Evolutionary conservation across 345 rosid genomes (phyloP).

Genomic region (Cardamine chenopodiifolia): DNA sequence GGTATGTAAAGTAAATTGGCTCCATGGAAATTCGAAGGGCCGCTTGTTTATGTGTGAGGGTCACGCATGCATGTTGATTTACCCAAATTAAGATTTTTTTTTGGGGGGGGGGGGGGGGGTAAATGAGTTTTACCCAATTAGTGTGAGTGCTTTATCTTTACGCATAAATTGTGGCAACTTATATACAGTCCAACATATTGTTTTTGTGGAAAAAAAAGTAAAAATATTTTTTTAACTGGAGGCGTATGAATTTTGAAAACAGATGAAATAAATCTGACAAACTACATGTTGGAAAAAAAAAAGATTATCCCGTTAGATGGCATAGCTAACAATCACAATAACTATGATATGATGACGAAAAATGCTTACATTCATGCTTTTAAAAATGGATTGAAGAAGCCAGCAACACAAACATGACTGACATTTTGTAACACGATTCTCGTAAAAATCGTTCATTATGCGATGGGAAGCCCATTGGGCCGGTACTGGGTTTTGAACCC

Average conservation of each 20-base stretch:
- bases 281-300: no score
- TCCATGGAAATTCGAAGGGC: constrained; percentile 22
- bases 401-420: not conserved
- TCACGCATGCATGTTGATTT: not conserved
- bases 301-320: not conserved
- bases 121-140: constrained; percentile 5
- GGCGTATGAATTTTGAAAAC: no score
- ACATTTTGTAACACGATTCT: not conserved
- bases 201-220: no score
- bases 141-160: not conserved
- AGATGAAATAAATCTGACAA: no score
- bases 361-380: no score
- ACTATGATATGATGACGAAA: no score
- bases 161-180: not conserved
- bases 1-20: constrained; percentile 35
- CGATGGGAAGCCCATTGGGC: constrained; percentile 12
- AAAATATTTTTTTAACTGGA: no score
- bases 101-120: no score
- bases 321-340: not conserved
- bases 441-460: not conserved
- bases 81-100: not conserved
- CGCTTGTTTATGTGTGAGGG: constrained; percentile 16
- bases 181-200: no score
- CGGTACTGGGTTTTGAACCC: not conserved
- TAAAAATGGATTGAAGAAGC: not conserved